Base-by-base conservation (phyloP, 1,284 basidiomycete genomes). In the Naganishia sp. region DNA sequence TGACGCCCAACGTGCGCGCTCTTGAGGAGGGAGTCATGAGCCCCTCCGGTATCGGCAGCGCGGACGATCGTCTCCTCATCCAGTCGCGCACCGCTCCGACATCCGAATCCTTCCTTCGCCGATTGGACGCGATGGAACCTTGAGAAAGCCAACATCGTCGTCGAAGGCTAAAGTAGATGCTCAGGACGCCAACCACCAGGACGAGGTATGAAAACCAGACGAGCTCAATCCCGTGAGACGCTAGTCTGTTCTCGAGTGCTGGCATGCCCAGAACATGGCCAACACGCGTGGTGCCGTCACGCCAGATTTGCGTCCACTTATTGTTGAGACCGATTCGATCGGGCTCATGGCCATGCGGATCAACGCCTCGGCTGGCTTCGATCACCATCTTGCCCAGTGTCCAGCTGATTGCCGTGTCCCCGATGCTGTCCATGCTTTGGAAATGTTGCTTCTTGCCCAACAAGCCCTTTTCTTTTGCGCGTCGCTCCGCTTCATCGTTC, bases 301-400 rank as follows among this genome's bases (percentile, higher is more conserved):
- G 71, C 72, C 74, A 45, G 60, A 68, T 17, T 64, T 67, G 63
- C 70, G 71, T 39, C 71, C 69, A 42, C 56, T 62, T 10, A 52
- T 61, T 62, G n/a, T 60, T 52, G 5, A 68, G 53, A 9, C 65
- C 69, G 21, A 70, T 39, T 32, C 25, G 9, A 42, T 47, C 43
- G 23, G 47, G 25, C 18, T 45, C 49, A 28, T 70, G 32, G 6
- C 65, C 67, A 91, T 85, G 68, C 3, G 72, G 71, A 28, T 69
- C 69, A 11, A 80, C 75, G 10, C 74, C 90, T 71, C 89, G 90
- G 79, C 90, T 92, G 11, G 95, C 95, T 80, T 98, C 95, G 43
- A 98, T 84, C 0, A 99, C 93, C 87, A 98, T 97, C 79, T 98
- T 98, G 52, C 96, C 95, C 35, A 99, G 83, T 3, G 95, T 98